Base-by-base conservation (phyloP, 1,139 yeast genomes). In the Candida dubliniensis region DNA sequence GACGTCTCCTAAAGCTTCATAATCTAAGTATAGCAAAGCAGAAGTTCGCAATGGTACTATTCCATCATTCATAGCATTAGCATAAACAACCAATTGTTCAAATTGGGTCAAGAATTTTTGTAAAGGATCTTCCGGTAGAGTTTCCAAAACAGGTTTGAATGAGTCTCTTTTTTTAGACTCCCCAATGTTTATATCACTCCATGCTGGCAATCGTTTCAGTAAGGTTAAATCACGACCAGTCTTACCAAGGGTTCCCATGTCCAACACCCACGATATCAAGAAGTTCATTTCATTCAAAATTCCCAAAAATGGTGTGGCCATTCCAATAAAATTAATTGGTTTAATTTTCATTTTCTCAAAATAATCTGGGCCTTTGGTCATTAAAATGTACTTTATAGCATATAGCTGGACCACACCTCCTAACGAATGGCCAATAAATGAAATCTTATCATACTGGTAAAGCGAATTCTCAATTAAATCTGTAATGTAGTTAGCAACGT, bases 201-300 rank as follows among this genome's bases (percentile, higher is more conserved):
- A 49, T n/a, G 48, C 54, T 4, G 64, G 63, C 23, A 65, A 40
- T 45, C 61, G 57, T 41, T 56, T 63, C 55, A 59, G 61, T 34
- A 95, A 71, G 0, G 96, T 93, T 49, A 93, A 67, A 59, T 93
- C 99, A 53, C 89, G 86, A 0, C 99, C 99, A 0, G 98, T 87
- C 55, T 83, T 84, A 1, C 99, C 99, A 10, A 89, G 86, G 33
- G 93, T 77, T 0, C 99, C 99, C 39, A 88, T 78, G 56, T 86
- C 87, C 23, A 93, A 71, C 2, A 93, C 89, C 57, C 91, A 74
- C 49, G 91, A 88, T 33, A 95, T 83, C 53, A 86, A 84, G 8
- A 84, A 82, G 1, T 97, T 96, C 59, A 90, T 87, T 59, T 91
- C 98, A 43, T 87, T 79, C 34, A 78, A 69, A 2, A 90, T 80